phyloP scores from a whole-genome alignment of 2,329 filamentous ascomycete genomes.

The Aureobasidium sp. region DNA sequence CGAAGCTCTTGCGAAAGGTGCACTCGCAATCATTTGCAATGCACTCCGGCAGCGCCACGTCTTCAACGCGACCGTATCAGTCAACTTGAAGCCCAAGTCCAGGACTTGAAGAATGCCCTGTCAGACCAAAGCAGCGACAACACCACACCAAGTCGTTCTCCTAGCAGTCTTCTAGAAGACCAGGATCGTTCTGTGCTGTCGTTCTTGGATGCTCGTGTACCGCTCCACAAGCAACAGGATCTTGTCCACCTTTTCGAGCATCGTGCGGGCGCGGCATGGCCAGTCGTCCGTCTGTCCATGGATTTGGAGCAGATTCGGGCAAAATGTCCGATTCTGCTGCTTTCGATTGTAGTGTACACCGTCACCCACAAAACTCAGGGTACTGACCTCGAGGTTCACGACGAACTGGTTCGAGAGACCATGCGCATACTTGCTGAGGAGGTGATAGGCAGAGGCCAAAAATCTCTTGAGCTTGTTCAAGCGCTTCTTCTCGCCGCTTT shows the following conservation, averaged over 20 bases:
- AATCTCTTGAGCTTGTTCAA: conserved; percentile 3
- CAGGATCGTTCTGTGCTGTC: background rate
- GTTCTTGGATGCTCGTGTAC: background rate
- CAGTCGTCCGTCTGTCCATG: background rate
- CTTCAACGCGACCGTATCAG: conserved; percentile 23
- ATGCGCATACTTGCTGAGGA: background rate
- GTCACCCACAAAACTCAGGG: background rate
- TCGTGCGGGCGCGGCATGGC: background rate
- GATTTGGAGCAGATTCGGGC: background rate
- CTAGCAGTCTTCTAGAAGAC: background rate
- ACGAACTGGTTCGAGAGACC: background rate
- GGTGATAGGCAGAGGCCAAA: conserved; percentile 2
- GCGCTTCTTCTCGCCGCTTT: background rate
- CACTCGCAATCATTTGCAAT: conserved; percentile 24
- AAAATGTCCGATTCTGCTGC: background rate
- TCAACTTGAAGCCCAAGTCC: conserved; percentile 27
- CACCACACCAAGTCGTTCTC: background rate
- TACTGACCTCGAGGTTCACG: background rate
- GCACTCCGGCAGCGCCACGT: conserved; percentile 23
- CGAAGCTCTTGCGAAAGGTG: conserved; percentile 24
- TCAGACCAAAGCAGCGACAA: background rate
- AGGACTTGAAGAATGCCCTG: background rate
- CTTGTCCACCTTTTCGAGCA: background rate
- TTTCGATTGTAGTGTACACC: background rate
- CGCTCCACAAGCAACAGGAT: background rate